These are phyloP conservation scores for Venturia asperata DNA, from an alignment of 2,329 filamentous ascomycete genomes.

Conservation along the genomic window DNA sequence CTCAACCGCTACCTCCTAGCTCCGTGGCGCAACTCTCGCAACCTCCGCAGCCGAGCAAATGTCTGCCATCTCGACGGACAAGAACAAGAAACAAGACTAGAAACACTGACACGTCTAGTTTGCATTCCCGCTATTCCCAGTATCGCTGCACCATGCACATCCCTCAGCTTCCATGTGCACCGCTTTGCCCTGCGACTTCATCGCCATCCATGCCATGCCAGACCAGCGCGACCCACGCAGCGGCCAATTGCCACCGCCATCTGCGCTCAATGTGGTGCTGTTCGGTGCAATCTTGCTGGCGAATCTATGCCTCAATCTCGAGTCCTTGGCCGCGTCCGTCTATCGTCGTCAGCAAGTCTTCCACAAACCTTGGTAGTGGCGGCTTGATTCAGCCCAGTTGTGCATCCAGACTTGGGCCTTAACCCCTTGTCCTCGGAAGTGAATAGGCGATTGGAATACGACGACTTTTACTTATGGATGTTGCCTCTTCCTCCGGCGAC, in stretches of 20 bases:
- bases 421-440: conserved; percentile 1
- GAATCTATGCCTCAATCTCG: conserved; percentile 10
- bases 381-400: conserved; percentile 6
- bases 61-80: conserved; percentile 3
- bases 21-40: neutral
- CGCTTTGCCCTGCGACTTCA: neutral
- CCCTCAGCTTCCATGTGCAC: conserved; percentile 10
- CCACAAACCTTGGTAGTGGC: conserved; percentile 12
- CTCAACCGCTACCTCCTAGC: neutral
- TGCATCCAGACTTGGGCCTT: conserved; percentile 10
- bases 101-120: conserved; percentile 10
- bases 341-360: conserved; percentile 9
- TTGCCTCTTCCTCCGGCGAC: neutral
- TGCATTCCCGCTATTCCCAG: conserved; percentile 2
- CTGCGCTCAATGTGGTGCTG: neutral
- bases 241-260: neutral
- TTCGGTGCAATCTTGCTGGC: conserved; percentile 1
- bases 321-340: neutral
- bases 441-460: neutral
- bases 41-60: neutral
- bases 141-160: conserved; percentile 10
- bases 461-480: neutral
- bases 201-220: conserved; percentile 7
- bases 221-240: neutral
- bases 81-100: conserved; percentile 2